Base-by-base conservation (phyloP, 2,329 filamentous ascomycete species). In the Apiospora sp. region DNA sequence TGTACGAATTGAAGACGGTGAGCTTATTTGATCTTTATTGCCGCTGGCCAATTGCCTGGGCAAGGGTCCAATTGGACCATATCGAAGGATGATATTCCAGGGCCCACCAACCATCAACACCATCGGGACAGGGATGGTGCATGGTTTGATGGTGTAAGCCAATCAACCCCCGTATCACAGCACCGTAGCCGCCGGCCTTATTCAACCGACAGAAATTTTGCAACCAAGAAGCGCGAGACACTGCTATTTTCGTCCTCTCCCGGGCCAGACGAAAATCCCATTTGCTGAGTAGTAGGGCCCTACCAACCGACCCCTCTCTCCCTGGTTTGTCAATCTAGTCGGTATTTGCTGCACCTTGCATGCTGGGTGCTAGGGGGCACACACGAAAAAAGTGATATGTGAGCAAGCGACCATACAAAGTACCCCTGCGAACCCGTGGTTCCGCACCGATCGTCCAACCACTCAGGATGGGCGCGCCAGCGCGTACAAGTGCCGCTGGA, bases 241-340 rank as follows among this genome's bases (percentile, higher is more conserved):
- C 44, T 68, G 41, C 67, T 68, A 68, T 68, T 68, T 68, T 68
- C 44, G 67, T 68, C 27, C 27, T 30, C 67, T 4, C 22, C n/a
- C 43, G 24, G 19, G 58, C 58, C 58, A 64, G 46, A 68, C 34
- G 8, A 68, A 68, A 22, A 6, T 6, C 44, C 24, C 44, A 48
- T 68, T 68, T 68, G 67, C 67, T 68, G 67, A 68, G n/a, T 43
- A 68, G n/a, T 43, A 27, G 67, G 43, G 37, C 37, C 67, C 67
- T n/a, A 16, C 24, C 67, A 37, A 16, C 24, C 67, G 34, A 68
- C 67, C 44, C 58, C 58, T 64, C 54, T 34, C 58, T 41, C 58
- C 30, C 22, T 64, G 58, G 58, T 14, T 41, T 64, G 58, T 41
- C 58, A 7, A 3, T 22, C 58, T 64, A 64, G 58, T 41, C 34